Conservation (phyloP, 352 stramenopile genomes). For the Paralagenidium karlingii region DNA sequence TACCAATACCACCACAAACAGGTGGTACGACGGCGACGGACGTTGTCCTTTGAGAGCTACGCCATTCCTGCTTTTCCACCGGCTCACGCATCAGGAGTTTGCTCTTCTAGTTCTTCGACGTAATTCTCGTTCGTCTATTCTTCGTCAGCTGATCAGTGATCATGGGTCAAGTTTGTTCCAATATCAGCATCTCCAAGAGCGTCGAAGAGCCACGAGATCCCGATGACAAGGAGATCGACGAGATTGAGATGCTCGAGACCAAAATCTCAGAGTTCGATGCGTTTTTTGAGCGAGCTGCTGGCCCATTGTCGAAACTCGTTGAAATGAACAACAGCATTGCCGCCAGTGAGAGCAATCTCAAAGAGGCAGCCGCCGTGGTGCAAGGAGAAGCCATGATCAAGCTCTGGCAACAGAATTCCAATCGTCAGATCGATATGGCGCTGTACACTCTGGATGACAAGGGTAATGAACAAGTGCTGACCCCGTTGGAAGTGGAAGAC, state of each 20-base stretch:
- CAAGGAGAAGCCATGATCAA: conserved; percentile 34
- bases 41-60: too few species aligned
- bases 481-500: conserved; percentile 9
- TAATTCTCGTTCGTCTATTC: too few species aligned
- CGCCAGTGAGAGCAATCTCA: conserved; percentile 39
- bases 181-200: conserved; percentile 27
- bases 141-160: too few species aligned
- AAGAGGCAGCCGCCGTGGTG: conserved; percentile 24
- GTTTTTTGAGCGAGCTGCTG: conserved; percentile 11
- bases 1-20: too few species aligned
- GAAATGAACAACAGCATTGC: conserved; percentile 35
- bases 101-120: too few species aligned
- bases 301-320: conserved; percentile 13
- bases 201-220: conserved; percentile 11
- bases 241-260: conserved; percentile 10
- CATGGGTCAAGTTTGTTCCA: conserved; percentile 51
- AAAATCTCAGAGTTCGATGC: conserved; percentile 12
- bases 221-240: conserved; percentile 12
- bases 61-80: too few species aligned
- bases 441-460: conserved; percentile 38
- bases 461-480: conserved; percentile 21
- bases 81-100: too few species aligned
- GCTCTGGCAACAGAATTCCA: conserved; percentile 5
- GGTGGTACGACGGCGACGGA: too few species aligned
- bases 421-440: conserved; percentile 12